A percentile compares a stretch with the other conserved stretches of the same genome.
Evolutionary conservation across 257 asterid species (phyloP).

Genomic region (Fraxinus anomala): DNA sequence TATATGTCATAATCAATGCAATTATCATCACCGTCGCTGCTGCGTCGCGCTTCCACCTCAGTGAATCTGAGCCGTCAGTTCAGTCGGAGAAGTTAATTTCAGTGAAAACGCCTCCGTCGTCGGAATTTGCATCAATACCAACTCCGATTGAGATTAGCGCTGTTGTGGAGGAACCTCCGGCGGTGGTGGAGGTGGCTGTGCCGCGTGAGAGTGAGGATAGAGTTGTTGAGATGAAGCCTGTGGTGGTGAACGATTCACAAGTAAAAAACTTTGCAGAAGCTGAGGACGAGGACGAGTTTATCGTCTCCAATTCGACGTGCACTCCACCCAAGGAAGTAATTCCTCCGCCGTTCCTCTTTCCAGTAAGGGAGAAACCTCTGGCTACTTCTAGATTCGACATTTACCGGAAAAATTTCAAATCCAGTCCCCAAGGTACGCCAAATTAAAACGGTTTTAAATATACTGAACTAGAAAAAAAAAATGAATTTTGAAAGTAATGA

Average conservation of each 20-base stretch:
- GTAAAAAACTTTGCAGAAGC: background rate
- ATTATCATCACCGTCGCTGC: conserved; percentile 35
- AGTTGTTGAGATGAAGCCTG: background rate
- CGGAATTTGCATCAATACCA: background rate
- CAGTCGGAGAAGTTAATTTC: conserved; percentile 14
- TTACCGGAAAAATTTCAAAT: conserved; percentile 10
- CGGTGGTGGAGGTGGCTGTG: background rate
- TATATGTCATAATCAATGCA: conserved; percentile 32
- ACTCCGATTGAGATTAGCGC: background rate
- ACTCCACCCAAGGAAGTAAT: background rate
- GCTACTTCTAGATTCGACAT: conserved; percentile 15
- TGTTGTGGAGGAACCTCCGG: background rate
- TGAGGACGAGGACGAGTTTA: conserved; percentile 2
- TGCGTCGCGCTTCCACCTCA: conserved; percentile 24
- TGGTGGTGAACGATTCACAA: background rate
- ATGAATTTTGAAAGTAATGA: too few relatives aligned
- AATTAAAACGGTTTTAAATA: background rate
- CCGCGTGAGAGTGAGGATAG: background rate
- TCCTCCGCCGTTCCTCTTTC: background rate
- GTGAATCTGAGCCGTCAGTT: background rate
- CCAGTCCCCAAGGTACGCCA: conserved; percentile 20
- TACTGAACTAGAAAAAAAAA: too few relatives aligned
- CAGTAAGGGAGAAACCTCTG: conserved; percentile 14
- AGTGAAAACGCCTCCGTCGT: conserved; percentile 2
- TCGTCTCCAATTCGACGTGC: background rate